phyloP scores from a whole-genome alignment of 345 rosid genomes.

The Excoecaria cochinchinensis region DNA sequence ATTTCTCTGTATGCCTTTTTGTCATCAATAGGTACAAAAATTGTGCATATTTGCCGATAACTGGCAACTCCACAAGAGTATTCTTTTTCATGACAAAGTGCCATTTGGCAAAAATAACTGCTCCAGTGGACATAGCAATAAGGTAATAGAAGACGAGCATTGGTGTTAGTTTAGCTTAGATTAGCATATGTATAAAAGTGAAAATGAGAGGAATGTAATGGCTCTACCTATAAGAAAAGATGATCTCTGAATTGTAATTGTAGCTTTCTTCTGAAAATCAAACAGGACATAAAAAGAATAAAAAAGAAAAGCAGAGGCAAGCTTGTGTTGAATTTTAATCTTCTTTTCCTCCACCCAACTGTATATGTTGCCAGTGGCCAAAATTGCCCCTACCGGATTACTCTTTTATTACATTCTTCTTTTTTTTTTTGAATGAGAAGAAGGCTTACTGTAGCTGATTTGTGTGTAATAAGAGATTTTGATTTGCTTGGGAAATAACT shows the following conservation, averaged over 20 bases:
- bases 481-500: no score
- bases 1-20: constrained; percentile 4
- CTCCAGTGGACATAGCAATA: not conserved
- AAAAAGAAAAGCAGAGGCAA: not conserved
- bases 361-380: no score
- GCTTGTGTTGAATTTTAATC: not conserved
- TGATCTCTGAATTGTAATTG: constrained; percentile 10
- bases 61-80: constrained; percentile 3
- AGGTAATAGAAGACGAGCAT: constrained; percentile 20
- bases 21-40: constrained; percentile 12
- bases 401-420: no score
- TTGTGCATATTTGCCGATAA: constrained; percentile 1
- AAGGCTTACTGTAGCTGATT: no score
- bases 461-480: no score
- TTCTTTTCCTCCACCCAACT: no score
- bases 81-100: constrained; percentile 5
- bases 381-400: no score
- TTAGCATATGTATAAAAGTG: not conserved
- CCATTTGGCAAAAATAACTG: not conserved
- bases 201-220: constrained; percentile 14
- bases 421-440: no score
- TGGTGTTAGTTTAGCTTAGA: not conserved
- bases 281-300: constrained; percentile 5
- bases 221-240: constrained; percentile 21
- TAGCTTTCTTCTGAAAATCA: constrained; percentile 1